phyloP scores from a whole-genome alignment of 2,329 filamentous ascomycete species.

The Scleromitrula shiraiana region DNA sequence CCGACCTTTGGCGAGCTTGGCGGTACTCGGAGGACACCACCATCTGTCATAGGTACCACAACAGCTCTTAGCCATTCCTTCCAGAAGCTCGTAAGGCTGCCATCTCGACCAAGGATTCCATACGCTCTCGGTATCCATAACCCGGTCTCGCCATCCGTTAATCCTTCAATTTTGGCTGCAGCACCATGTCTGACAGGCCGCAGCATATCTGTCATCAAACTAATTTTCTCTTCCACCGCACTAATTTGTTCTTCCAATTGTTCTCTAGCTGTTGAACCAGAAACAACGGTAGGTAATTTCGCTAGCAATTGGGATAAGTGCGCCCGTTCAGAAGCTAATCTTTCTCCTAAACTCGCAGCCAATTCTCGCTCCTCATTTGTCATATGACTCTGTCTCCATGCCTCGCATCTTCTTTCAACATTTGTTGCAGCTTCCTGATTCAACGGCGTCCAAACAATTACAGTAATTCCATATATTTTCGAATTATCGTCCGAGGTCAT shows the following conservation, averaged over 20 bases:
- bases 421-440: slow-evolving; percentile 75
- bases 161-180: slow-evolving; percentile 91
- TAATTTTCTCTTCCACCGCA: slow-evolving; percentile 92
- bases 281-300: slow-evolving; percentile 69
- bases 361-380: slow-evolving; percentile 85
- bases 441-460: slow-evolving; percentile 88
- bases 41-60: slow-evolving; percentile 92
- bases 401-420: slow-evolving; percentile 73
- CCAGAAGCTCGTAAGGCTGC: slow-evolving; percentile 82
- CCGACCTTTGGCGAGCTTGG: slow-evolving; percentile 84
- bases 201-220: slow-evolving; percentile 91
- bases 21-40: slow-evolving; percentile 72
- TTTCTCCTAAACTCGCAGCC: slow-evolving; percentile 82
- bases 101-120: slow-evolving; percentile 81
- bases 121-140: slow-evolving; percentile 94
- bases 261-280: slow-evolving; percentile 75
- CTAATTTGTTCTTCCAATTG: slow-evolving; percentile 89
- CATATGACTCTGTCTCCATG: slow-evolving; percentile 81
- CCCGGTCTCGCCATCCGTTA: slow-evolving; percentile 91
- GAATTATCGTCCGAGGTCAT: slow-evolving; percentile 94
- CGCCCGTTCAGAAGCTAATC: slow-evolving; percentile 78
- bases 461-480: slow-evolving; percentile 83
- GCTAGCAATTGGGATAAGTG: slow-evolving; percentile 83
- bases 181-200: slow-evolving; percentile 88
- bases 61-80: slow-evolving; percentile 96